These are phyloP conservation scores for Daldinia eschscholtzii DNA, from an alignment of 2,329 filamentous ascomycete species.

Conservation along the genomic window DNA sequence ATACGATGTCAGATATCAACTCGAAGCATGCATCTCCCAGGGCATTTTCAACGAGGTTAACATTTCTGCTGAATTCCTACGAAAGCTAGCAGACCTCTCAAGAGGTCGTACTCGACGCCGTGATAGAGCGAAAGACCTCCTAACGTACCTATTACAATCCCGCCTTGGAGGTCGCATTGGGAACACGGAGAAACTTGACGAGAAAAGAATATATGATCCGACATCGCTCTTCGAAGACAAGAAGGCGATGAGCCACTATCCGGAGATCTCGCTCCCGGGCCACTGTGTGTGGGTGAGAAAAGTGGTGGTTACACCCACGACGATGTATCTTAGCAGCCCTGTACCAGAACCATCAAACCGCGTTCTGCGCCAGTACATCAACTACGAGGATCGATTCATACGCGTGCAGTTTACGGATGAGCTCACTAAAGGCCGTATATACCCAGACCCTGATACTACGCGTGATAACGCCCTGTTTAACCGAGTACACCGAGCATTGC, in stretches of 20 bases:
- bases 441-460: constrained; percentile 63
- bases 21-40: constrained; percentile 92
- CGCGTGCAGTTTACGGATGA: constrained; percentile 93
- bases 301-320: constrained; percentile 85
- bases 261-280: constrained; percentile 68
- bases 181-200: constrained; percentile 54
- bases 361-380: constrained; percentile 79
- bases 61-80: constrained; percentile 75
- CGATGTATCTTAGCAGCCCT: constrained; percentile 81
- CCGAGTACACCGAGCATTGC: constrained; percentile 77
- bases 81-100: constrained; percentile 65
- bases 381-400: constrained; percentile 81
- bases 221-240: constrained; percentile 76
- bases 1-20: constrained; percentile 85
- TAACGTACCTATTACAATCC: constrained; percentile 78
- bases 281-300: constrained; percentile 83
- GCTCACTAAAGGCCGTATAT: constrained; percentile 70
- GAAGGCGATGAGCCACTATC: constrained; percentile 62
- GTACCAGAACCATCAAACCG: constrained; percentile 89
- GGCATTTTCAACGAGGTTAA: constrained; percentile 81
- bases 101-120: constrained; percentile 42
- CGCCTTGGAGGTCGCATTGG: constrained; percentile 12
- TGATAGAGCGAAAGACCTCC: constrained; percentile 71
- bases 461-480: constrained; percentile 79
- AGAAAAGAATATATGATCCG: constrained; percentile 73